Base-by-base conservation (phyloP, 2,329 filamentous ascomycete genomes). In the Colletotrichum ledebouriae region DNA sequence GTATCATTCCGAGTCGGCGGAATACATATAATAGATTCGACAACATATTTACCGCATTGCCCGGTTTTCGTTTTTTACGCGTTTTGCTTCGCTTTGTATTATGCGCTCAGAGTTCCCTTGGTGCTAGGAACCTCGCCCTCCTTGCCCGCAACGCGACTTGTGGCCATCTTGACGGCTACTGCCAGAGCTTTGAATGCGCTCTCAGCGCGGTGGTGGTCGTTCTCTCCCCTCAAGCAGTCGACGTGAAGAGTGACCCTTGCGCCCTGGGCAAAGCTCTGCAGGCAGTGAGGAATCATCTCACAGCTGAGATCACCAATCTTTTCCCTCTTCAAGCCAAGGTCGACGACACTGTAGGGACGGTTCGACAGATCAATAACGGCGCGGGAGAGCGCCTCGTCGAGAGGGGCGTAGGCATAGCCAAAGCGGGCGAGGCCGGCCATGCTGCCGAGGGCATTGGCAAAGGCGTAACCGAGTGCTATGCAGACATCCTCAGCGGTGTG, bases 401-500 rank as follows among this genome's bases (percentile, higher is more conserved):
- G 91, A 2, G 96, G 96, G 5, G 92, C 92, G 80, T 98, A 97
- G 70, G 94, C 96, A 75, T 89, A 92, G 37, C 95, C 96, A 82
- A 98, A 99, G 55, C 96, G 91, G 66, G 93, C 92, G 56, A 98
- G 89, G 17, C 95, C 96, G 33, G 90, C 86, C 9, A 92, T 92
- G 10, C 88, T 88, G 71, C 92, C 91, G 47, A 99, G 88, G 15
- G 94, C 93, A 56, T 86, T 80, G 75, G 92, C 92, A 82, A 98
- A 98, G 65, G 94, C 94, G 73, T 86, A 85, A 56, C 96, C 96
- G 22, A 99, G 89, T 13, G 95, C 94, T 72, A 99, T 91, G 82
- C 93, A 98, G 68, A 93, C 92, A 78, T 99, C 96, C 85, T 99
- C 96, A 71, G 94, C 92, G 9, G 95, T 98, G 87, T 99, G 96